Evolutionary conservation across 2,329 filamentous ascomycete genomes (phyloP).

Genomic region (Aureobasidium sp.): DNA sequence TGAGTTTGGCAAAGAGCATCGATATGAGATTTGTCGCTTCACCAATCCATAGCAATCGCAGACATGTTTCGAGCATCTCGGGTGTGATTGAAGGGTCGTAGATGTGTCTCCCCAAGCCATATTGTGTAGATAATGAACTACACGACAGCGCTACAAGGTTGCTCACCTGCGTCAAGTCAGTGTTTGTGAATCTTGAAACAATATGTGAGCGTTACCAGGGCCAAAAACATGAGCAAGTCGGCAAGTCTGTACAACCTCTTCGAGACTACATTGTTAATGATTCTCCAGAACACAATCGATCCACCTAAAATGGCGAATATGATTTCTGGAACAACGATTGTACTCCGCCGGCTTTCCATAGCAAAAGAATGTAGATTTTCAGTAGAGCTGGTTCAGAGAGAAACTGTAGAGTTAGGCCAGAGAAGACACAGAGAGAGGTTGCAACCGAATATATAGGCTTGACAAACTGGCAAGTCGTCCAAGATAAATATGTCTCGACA

Average conservation of each 20-base stretch:
- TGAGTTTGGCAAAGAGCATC: constrained; percentile 18
- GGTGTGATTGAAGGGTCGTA: constrained; percentile 14
- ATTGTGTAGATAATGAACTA: constrained; percentile 8
- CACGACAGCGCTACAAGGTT: constrained; percentile 11
- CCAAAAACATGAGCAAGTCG: constrained; percentile 16
- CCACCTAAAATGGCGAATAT: constrained; percentile 13
- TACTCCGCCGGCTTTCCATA: constrained; percentile 10
- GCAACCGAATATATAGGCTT: not conserved
- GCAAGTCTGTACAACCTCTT: constrained; percentile 13
- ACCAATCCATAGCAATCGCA: constrained; percentile 14
- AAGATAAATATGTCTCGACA: not conserved
- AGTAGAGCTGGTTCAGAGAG: not conserved
- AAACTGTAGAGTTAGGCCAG: not conserved
- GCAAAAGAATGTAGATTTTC: not conserved
- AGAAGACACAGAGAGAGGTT: not conserved
- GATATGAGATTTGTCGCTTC: constrained; percentile 15
- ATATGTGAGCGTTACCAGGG: constrained; percentile 8
- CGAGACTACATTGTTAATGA: constrained; percentile 11
- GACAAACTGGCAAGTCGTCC: not conserved
- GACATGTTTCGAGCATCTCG: not conserved
- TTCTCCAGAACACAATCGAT: constrained; percentile 14
- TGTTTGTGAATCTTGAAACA: not conserved
- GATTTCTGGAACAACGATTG: not conserved
- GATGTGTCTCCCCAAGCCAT: constrained; percentile 17
- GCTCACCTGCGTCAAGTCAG: constrained; percentile 8